These are phyloP conservation scores for Cladosporium sp. DNA, from an alignment of 2,329 filamentous ascomycete genomes.

Conservation along the genomic window DNA sequence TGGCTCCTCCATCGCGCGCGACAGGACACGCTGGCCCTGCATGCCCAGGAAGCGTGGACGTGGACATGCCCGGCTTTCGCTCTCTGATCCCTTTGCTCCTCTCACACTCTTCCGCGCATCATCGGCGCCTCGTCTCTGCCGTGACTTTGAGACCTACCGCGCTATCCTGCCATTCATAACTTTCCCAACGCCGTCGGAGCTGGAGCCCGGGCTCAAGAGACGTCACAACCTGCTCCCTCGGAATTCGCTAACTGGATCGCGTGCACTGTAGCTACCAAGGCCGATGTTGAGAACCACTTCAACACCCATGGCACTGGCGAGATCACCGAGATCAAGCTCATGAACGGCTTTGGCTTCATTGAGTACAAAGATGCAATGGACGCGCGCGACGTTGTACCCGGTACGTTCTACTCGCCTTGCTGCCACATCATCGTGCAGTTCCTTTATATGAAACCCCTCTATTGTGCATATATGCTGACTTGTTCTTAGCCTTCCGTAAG, in stretches of 20 bases:
- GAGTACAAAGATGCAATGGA: conserved; percentile 99
- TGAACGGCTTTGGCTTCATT: conserved; percentile 99
- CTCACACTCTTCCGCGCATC: background rate
- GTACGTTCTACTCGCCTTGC: conserved; percentile 51
- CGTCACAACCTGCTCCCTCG: conserved; percentile 5
- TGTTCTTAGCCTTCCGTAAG: conserved; percentile 51
- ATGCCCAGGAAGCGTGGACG: conserved; percentile 11
- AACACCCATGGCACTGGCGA: conserved; percentile 92
- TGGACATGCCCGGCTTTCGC: conserved; percentile 8
- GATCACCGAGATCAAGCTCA: conserved; percentile 98
- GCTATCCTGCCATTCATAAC: conserved; percentile 6
- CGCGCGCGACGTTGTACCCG: conserved; percentile 94
- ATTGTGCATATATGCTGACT: conserved; percentile 19
- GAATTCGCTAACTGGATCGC: conserved; percentile 42
- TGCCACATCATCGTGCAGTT: conserved; percentile 15
- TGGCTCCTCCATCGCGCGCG: conserved; percentile 16
- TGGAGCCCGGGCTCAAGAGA: conserved; percentile 11
- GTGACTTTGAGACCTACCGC: conserved; percentile 1
- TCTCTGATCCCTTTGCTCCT: background rate
- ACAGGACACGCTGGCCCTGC: conserved; percentile 13
- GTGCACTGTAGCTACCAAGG: conserved; percentile 74
- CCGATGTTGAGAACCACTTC: conserved; percentile 94
- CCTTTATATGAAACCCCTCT: conserved; percentile 10
- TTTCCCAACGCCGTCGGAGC: conserved; percentile 11
- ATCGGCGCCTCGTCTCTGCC: conserved; percentile 9